A percentile compares a stretch with the other conserved stretches of the same genome.
These are phyloP conservation scores for Cercospora sp. DNA, from an alignment of 2,329 filamentous ascomycete genomes.

Conservation along the genomic window DNA sequence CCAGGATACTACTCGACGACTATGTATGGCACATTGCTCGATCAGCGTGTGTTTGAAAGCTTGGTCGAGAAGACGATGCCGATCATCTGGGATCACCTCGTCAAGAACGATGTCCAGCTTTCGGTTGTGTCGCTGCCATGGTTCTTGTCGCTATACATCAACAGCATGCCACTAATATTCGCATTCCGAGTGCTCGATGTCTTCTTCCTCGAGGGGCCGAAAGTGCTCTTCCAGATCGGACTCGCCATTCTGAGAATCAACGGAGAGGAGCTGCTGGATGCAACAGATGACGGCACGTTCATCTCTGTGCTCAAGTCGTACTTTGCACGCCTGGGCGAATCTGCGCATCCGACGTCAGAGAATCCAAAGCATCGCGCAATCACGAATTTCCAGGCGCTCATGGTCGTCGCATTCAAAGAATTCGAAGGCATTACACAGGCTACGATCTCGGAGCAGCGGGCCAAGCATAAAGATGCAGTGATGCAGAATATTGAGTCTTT, in stretches of 20 bases:
- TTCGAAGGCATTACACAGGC: conserved; percentile 94
- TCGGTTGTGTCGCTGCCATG: conserved; percentile 96
- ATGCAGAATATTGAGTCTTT: conserved; percentile 96
- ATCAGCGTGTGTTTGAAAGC: conserved; percentile 96
- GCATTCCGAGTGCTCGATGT: conserved; percentile 95
- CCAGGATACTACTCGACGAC: conserved; percentile 98
- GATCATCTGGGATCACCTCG: conserved; percentile 95
- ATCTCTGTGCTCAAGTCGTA: conserved; percentile 95
- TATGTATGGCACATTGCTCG: conserved; percentile 96
- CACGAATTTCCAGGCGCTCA: conserved; percentile 94
- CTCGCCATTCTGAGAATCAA: conserved; percentile 97
- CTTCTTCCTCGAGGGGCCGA: conserved; percentile 96
- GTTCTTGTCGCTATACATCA: conserved; percentile 98
- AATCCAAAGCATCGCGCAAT: conserved; percentile 93
- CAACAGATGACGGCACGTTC: conserved; percentile 91
- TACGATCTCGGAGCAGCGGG: conserved; percentile 82
- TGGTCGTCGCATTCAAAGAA: conserved; percentile 99
- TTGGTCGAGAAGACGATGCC: conserved; percentile 99
- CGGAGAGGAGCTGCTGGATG: conserved; percentile 90
- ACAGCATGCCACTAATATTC: conserved; percentile 98
- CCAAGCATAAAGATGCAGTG: conserved; percentile 92
- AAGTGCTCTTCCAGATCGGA: conserved; percentile 95
- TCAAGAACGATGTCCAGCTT: conserved; percentile 92
- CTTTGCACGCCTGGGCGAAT: conserved; percentile 90
- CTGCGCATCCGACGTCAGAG: conserved; percentile 90